phyloP scores from a whole-genome alignment of 1,284 basidiomycete genomes.

The Apiotrichum gracile region DNA sequence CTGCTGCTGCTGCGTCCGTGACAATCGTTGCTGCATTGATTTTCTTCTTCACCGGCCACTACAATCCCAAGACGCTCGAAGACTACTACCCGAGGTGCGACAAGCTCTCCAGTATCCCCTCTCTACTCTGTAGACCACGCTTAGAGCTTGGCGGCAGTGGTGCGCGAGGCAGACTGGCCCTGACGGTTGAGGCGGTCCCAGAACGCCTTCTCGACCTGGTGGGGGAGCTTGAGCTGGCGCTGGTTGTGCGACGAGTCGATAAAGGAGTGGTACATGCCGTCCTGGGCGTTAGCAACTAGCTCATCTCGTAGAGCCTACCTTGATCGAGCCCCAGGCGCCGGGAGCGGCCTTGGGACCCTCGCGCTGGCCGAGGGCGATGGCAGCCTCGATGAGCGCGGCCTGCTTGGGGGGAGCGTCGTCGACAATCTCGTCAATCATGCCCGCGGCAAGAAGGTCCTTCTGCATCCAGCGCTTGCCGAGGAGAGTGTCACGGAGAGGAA shows the following conservation, averaged over 20 bases:
- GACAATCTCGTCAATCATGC: constrained; percentile 68
- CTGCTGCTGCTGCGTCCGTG: no score
- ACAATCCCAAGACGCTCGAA: no score
- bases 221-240: constrained; percentile 18
- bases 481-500: constrained; percentile 66
- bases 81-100: no score
- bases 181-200: constrained; percentile 22
- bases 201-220: constrained; percentile 28
- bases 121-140: neutral
- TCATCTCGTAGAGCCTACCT: no score
- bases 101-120: no score
- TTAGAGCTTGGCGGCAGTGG: constrained; percentile 30
- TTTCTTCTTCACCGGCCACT: no score
- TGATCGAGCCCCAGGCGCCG: constrained; percentile 53
- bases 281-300: no score
- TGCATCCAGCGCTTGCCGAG: constrained; percentile 78
- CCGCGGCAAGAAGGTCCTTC: constrained; percentile 60
- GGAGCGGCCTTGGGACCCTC: constrained; percentile 46
- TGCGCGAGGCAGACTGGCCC: no score
- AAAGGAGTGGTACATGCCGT: constrained; percentile 48
- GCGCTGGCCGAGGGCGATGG: constrained; percentile 46
- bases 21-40: no score
- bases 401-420: constrained; percentile 47
- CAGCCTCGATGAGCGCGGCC: constrained; percentile 51
- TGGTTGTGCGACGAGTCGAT: constrained; percentile 42